Base-by-base conservation (phyloP, 495 filamentous ascomycete species). In the Neurospora sp. region DNA sequence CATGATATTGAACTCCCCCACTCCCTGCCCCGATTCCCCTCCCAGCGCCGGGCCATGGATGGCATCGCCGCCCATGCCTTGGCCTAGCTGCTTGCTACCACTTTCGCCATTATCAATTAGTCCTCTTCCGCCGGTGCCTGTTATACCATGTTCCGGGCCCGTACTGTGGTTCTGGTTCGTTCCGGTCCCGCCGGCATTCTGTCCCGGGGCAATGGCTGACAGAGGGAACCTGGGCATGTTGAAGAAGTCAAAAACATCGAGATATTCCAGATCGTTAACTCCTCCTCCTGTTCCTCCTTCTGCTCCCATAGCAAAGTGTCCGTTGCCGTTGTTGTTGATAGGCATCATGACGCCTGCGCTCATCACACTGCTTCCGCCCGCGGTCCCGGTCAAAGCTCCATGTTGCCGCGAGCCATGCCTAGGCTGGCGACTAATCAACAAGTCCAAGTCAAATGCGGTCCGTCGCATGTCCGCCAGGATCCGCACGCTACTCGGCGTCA, bases 241-340 rank as follows among this genome's bases (percentile, higher is more conserved):
- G 85, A 96, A 97, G 82, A 94, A 96, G 74, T 94, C 92, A 79
- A 97, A 97, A 3, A 96, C 92, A 78, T 97, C 93, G n/a, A 96
- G 83, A 77, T 94, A 96, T 76, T 96, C 94, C 13, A 96, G 84
- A 72, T 97, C 92, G 78, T 94, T 92, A 10, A 91, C 54, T 34
- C 24, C 31, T 66, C 54, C 39, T 43, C 8, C 28, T 40, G 24
- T 8, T 24, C 4, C 54, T 31, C 13, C 39, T 69, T 8, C 28
- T 42, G 42, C 11, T 59, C 48, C 48, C 48, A 28, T 59, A 15
- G 11, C 21, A 59, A 59, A 59, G 5, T 69, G 13, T 10, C 59
- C 36, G 37, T 72, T 72, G 43, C 13, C 17, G n/a, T 43, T 43
- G 4, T 54, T 36, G 42, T 66, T 72, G n/a, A 71, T 42, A 8